Conservation (phyloP, 2,329 filamentous ascomycete species). For the Fusarium pininemorale region DNA sequence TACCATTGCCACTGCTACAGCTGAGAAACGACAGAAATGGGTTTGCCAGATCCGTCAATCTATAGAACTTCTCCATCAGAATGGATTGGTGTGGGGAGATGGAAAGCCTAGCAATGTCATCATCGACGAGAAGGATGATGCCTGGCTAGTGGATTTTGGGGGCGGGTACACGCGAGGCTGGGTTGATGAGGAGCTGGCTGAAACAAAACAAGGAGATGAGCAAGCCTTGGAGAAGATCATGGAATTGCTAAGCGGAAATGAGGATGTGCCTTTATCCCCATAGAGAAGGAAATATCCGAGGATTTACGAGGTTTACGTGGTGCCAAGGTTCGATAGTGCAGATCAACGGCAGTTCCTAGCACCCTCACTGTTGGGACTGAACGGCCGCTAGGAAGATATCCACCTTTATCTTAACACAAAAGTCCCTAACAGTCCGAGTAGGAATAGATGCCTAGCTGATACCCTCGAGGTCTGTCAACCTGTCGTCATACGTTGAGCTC, state of each 20-base stretch:
- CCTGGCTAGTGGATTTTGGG: background rate
- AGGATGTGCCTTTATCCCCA: fast-evolving
- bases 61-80: fast-evolving
- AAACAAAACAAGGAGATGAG: background rate
- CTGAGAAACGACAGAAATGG: background rate
- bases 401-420: fast-evolving
- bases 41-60: fast-evolving
- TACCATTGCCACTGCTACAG: fast-evolving
- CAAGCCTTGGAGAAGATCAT: background rate
- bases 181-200: fast-evolving
- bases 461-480: background rate
- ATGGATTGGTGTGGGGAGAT: background rate
- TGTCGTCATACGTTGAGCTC: background rate
- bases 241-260: fast-evolving
- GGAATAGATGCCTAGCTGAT: background rate
- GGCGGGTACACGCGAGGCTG: background rate
- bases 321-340: background rate
- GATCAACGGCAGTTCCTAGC: background rate
- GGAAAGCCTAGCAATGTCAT: background rate
- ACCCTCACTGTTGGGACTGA: background rate
- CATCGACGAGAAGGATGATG: background rate
- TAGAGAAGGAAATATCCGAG: too few species aligned
- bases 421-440: fast-evolving
- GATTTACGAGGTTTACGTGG: background rate
- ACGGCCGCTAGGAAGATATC: background rate